Evolutionary conservation across 2,329 filamentous ascomycete species (phyloP), one percentile per base, ranked within the genome.

Genomic region (Neurospora sp.): DNA sequence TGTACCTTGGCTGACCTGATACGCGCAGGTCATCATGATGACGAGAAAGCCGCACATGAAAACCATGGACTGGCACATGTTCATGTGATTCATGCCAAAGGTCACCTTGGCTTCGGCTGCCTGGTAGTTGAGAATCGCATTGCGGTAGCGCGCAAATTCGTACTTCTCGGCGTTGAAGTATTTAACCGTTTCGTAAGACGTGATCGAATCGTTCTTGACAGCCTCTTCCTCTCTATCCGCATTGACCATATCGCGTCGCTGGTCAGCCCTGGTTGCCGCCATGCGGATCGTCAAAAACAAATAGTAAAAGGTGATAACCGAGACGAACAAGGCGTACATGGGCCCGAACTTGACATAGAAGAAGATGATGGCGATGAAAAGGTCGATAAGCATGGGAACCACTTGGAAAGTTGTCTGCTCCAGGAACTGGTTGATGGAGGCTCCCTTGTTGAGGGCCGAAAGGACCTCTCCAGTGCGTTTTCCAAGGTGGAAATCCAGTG

Each of bases 171-270:
- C 92, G 75, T 95, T 95, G 84, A 96, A 96, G 77, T 95, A 95
- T 78, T 95, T 96, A 78, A 95, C 92, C 1, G 92, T 95, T 82
- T 99, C 96, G 79, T 98, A 99, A n/a, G 93, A 97, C 72, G 96
- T 93, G 83, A 99, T 96, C 0, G 96, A 98, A 79, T 99, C 96
- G 78, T 97, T 98, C 81, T 98, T 98, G 75, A 98, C 93, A 6
- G 96, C 96, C 80, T 97, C 95, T 81, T 97, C 93, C 81, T 97
- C 93, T 73, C 96, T 88, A 74, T 96, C 93, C 15, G 93, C 92
- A 78, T 97, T 98, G 67, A 95, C 95, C 91, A 97, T 97, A 77
- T 95, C 88, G 71, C 96, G 88, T 75, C 96, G 89, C 76, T 97
- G 92, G 76, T 97, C 92, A 6, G 94, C 92, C 75, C 96, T 88